Percentiles rank a stretch among this genome's conserved stretches.
phyloP scores from a whole-genome alignment of 1,139 yeast species.

The Kurtzmaniella natalensis region DNA sequence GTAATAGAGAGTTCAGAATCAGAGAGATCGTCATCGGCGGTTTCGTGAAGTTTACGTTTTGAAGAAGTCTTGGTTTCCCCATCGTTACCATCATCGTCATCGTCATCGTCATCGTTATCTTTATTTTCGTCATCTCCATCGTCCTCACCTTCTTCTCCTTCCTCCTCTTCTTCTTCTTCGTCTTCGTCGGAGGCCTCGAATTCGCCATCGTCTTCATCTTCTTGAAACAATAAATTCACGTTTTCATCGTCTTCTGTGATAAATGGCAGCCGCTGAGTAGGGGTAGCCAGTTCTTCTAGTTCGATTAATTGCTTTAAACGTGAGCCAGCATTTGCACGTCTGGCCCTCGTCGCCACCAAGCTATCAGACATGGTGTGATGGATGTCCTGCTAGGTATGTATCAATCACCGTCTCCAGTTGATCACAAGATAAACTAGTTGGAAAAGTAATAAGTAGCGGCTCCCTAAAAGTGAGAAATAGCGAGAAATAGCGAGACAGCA shows the following conservation, averaged over 20 bases:
- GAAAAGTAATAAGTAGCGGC: too few species aligned
- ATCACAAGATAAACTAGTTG: too few species aligned
- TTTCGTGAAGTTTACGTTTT: slow-evolving; percentile 11
- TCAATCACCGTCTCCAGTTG: too few species aligned
- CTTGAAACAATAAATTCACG: slow-evolving; percentile 71
- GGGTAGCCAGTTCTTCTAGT: slow-evolving; percentile 51
- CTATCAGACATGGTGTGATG: slow-evolving; percentile 32
- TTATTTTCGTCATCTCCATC: slow-evolving; percentile 14
- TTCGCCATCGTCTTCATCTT: slow-evolving; percentile 80
- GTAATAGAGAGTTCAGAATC: slow-evolving; percentile 50
- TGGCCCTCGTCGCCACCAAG: slow-evolving; percentile 65
- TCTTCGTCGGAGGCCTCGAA: slow-evolving; percentile 47
- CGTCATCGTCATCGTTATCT: slow-evolving; percentile 21
- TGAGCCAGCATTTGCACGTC: slow-evolving; percentile 90
- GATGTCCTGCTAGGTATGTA: too few species aligned
- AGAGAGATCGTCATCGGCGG: slow-evolving; percentile 45
- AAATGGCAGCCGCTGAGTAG: slow-evolving; percentile 26
- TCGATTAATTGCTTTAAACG: slow-evolving; percentile 69
- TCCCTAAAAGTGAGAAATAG: too few species aligned
- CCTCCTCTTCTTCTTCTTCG: slow-evolving; percentile 20
- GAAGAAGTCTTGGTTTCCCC: slow-evolving; percentile 11
- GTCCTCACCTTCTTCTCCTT: slow-evolving; percentile 3
- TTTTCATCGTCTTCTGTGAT: slow-evolving; percentile 66
- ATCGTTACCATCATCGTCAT: slow-evolving; percentile 11
- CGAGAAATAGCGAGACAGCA: too few species aligned